Evolutionary conservation across 2,329 filamentous ascomycete genomes (phyloP), one percentile per base, ranked within the genome.

Genomic region (Sporothrix mexicana): DNA sequence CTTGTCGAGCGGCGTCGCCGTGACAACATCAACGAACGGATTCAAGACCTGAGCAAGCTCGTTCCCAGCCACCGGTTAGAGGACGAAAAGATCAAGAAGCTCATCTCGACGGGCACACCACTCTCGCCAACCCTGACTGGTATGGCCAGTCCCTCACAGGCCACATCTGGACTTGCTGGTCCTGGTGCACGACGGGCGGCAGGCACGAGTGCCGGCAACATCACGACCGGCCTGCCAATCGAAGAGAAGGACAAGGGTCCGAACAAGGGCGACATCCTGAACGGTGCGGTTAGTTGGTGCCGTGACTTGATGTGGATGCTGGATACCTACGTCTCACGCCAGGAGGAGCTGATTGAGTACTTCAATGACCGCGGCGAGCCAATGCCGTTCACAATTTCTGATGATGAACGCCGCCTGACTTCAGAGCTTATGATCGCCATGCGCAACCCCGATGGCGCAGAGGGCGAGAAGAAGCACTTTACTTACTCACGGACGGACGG

Each of bases 171-270:
- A 59, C 88, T 98, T 72, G 95, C 94, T 69, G 94, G 94, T 17
- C 93, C 93, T 30, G 93, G 91, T 76, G 94, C 93, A 55, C 89
- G 94, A 76, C 90, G 95, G 75, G 94, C 94, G 43, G 89, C 92
- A 45, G 90, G 91, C 70, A 86, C 85, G n/a, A 82, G 81, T 7
- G 86, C 90, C 7, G 92, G 92, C 51, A 97, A 93, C 79, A 98
- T 98, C 78, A 97, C 94, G 6, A 95, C 95, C 76, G 94, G 95
- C 15, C 87, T 98, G 43, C 95, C 96, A 0, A 88, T 97, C 49
- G 96, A 99, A 78, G 96, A 98, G 77, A 98, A 98, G 81, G 96
- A 99, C 83, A 98, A 98, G 80, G 96, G 96, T 0, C 96, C 96
- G 6, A 98, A 98, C 86, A 99, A 99, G 84, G 96, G 96, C 67